Conservation (phyloP, 2,329 filamentous ascomycete genomes). For the Fusarium metavorans region DNA sequence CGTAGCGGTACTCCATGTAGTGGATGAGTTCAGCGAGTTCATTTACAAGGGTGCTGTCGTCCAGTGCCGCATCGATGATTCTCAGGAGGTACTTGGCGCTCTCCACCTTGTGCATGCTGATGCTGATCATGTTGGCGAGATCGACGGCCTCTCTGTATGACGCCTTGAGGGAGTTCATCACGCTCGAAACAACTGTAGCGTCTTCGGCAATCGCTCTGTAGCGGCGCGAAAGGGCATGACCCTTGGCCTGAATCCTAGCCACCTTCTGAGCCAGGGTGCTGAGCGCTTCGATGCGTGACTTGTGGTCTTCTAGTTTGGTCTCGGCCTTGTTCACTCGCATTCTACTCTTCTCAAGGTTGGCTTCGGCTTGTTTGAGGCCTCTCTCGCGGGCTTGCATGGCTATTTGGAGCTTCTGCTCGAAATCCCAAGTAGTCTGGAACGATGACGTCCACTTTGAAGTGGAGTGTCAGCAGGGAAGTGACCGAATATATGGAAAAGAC, state of each 20-base stretch:
- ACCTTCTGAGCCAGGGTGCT: neutral
- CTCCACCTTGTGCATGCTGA: neutral
- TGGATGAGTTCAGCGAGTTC: neutral
- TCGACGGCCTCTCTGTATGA: neutral
- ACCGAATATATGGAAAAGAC: neutral
- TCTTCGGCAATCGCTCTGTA: neutral
- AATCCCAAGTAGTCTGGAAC: neutral
- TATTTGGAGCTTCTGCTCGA: neutral
- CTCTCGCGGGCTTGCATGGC: neutral
- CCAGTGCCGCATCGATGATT: neutral
- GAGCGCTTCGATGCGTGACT: neutral
- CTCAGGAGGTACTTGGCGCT: neutral
- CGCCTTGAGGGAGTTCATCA: neutral
- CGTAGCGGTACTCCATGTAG: neutral
- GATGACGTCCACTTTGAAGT: neutral
- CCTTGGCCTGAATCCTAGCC: neutral
- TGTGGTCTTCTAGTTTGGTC: neutral
- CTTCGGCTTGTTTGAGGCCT: neutral
- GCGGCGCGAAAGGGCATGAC: neutral
- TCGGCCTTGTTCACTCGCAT: neutral
- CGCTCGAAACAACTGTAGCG: neutral
- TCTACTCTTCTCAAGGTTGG: neutral
- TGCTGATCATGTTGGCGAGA: neutral
- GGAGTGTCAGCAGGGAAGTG: neutral
- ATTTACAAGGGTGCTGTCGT: neutral